Evolutionary conservation across 2,329 filamentous ascomycete genomes (phyloP).

Genomic region (Hawksworthiomyces lignivorus): DNA sequence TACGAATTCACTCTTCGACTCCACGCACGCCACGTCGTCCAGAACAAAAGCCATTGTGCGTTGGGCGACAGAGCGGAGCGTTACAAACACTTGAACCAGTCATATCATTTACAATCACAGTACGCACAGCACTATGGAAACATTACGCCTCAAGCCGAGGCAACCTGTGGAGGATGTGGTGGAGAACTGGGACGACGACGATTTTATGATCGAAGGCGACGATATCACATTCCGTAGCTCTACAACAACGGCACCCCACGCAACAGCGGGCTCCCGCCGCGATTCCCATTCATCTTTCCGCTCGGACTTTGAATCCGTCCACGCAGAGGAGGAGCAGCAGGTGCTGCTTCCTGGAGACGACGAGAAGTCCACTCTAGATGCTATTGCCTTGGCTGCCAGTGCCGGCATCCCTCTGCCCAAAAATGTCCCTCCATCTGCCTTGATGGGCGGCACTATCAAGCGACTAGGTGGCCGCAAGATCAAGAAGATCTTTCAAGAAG

Average conservation of each 20-base stretch:
- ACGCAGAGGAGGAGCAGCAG: conserved; percentile 81
- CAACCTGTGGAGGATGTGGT: conserved; percentile 52
- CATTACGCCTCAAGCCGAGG: conserved; percentile 44
- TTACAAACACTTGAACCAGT: no score
- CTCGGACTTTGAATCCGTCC: conserved; percentile 70
- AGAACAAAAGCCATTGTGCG: conserved; percentile 5
- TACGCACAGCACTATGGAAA: conserved; percentile 42
- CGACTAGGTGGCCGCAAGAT: conserved; percentile 70
- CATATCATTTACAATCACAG: no score
- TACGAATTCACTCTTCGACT: no score
- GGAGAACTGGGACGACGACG: conserved; percentile 75
- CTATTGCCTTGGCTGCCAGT: conserved; percentile 77
- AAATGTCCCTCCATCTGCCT: conserved; percentile 79
- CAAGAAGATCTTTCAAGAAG: conserved; percentile 65
- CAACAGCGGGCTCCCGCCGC: conserved; percentile 46
- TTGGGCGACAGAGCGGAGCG: conserved; percentile 9
- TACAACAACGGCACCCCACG: conserved; percentile 30
- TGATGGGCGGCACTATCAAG: conserved; percentile 90
- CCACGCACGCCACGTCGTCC: conserved; percentile 12
- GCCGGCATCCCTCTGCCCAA: conserved; percentile 87
- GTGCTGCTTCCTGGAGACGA: conserved; percentile 79
- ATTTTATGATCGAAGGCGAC: conserved; percentile 63
- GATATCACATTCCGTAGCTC: conserved; percentile 53
- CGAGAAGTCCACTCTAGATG: conserved; percentile 73
- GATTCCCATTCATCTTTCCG: conserved; percentile 78